Base-by-base conservation (phyloP, 192 early-diverging fungal species). In the Cetraspora pellucida region DNA sequence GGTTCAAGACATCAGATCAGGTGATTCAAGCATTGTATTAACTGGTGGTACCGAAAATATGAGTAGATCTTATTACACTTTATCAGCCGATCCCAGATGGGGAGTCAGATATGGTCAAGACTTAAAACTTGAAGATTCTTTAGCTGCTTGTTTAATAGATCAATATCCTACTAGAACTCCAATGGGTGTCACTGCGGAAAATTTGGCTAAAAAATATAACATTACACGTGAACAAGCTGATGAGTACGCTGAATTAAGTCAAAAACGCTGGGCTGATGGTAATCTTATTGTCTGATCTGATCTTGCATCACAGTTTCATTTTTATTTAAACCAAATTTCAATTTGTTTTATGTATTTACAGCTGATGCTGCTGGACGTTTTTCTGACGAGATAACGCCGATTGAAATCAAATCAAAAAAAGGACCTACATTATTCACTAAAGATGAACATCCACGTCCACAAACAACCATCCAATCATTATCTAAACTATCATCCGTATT, bases 101-200 rank as follows among this genome's bases (percentile, higher is more conserved):
- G 95, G 95, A 37, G 91, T 92, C 30, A 86, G 93, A 64, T 94
- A 94, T 75, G 97, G 97, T 21, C 85, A 92, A 50, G 95, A 97
- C 82, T 87, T 90, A 70, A 94, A 93, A 82, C 83, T 97, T 75
- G 93, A 97, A 80, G 97, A 99, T 82, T 90, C 95, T 13, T 81
- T 97, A 58, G 91, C 95, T 76, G 86, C 93, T 27, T 88, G 89
- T 46, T 84, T 97, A 72, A 89, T 94, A 46, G 96, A 99, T 89
- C 91, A 90, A 72, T 94, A 90, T 82, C 96, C 95, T 7, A 87
- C 82, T 66, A 81, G 85, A 43, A 89, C 89, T 4, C 94, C 95
- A 28, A 97, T 97, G 96, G 95, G 94, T 59, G 93, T 97, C 79
- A 97, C 96, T 23, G 94, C 95, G 66, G 97, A 99, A 82, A 94